Percentiles rank a stretch among this genome's conserved stretches.
Conservation (phyloP, 164 flowering plant genomes). For the Chimonanthus salicifolius region DNA sequence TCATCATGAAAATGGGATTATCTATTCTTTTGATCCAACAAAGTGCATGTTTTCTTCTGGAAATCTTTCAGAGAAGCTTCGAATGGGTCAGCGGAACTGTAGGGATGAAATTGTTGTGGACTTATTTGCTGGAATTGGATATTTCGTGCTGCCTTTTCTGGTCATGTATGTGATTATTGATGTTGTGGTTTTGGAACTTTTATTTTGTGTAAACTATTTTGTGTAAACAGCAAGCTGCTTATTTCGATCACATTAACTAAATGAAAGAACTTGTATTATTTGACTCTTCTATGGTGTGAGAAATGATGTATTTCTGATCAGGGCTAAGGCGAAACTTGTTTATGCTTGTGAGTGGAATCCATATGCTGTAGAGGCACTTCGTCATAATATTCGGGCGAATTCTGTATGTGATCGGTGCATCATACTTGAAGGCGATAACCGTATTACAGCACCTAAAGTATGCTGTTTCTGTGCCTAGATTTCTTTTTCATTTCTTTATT, state of each 20-base stretch:
- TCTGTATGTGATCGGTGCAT: constrained; percentile 68
- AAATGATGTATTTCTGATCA: constrained; percentile 21
- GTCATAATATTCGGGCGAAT: constrained; percentile 61
- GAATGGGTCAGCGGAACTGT: constrained; percentile 67
- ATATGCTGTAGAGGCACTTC: constrained; percentile 79
- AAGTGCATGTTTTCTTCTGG: constrained; percentile 98
- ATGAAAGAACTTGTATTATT: not conserved
- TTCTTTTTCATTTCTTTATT: no score
- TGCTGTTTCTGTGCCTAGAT: not conserved
- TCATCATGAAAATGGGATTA: constrained; percentile 87
- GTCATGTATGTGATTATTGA: constrained; percentile 46
- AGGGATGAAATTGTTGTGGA: constrained; percentile 76
- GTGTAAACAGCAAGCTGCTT: no score
- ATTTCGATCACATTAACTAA: not conserved
- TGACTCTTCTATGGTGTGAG: no score
- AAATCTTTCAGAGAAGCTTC: constrained; percentile 91
- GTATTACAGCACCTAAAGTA: constrained; percentile 72
- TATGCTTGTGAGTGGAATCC: constrained; percentile 99
- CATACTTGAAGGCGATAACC: constrained; percentile 90
- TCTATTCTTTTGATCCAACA: constrained; percentile 89
- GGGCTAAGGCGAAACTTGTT: constrained; percentile 81
- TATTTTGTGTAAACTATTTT: no score
- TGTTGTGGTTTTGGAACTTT: not conserved
- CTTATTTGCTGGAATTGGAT: constrained; percentile 96
- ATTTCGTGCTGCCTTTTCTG: constrained; percentile 85